Evolutionary conservation across 805 yeast genomes (phyloP).

Genomic region (Candida morakotiae): DNA sequence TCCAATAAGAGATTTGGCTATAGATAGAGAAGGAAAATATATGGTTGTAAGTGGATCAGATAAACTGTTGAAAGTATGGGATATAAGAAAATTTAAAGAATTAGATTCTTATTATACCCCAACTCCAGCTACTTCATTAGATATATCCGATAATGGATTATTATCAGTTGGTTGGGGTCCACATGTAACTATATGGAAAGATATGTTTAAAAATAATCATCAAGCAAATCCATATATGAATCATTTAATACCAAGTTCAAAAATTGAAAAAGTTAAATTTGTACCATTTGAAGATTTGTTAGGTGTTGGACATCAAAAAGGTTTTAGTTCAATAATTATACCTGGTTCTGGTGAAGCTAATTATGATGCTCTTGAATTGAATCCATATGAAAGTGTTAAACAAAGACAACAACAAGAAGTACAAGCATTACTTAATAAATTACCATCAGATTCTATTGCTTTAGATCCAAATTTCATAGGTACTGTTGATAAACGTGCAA

Average conservation of each 20-base stretch:
- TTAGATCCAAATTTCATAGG: constrained; percentile 89
- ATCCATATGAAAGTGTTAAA: constrained; percentile 87
- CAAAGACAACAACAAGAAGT: constrained; percentile 95
- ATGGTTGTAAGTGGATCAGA: constrained; percentile 94
- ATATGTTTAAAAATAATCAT: constrained; percentile 55
- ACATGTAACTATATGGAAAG: constrained; percentile 92
- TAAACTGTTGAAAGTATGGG: constrained; percentile 85
- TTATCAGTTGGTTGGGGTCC: constrained; percentile 94
- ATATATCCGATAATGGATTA: constrained; percentile 83
- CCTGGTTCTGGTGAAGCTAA: constrained; percentile 99
- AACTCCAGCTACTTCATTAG: constrained; percentile 77
- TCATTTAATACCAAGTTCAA: constrained; percentile 77
- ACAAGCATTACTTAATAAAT: constrained; percentile 75
- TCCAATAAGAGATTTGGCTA: constrained; percentile 78
- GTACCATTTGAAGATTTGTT: constrained; percentile 97
- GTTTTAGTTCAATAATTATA: constrained; percentile 78
- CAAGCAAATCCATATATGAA: constrained; percentile 90
- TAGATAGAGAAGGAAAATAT: constrained; percentile 88
- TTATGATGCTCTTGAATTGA: constrained; percentile 86
- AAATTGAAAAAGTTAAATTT: constrained; percentile 61
- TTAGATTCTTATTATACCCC: constrained; percentile 69
- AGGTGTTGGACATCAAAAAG: constrained; percentile 79
- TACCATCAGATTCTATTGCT: constrained; percentile 88
- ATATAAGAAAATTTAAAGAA: constrained; percentile 76
- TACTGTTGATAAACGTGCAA: constrained; percentile 69